Evolutionary conservation across 139 green algal species (phyloP).

Genomic region (Coelastrella sp.): DNA sequence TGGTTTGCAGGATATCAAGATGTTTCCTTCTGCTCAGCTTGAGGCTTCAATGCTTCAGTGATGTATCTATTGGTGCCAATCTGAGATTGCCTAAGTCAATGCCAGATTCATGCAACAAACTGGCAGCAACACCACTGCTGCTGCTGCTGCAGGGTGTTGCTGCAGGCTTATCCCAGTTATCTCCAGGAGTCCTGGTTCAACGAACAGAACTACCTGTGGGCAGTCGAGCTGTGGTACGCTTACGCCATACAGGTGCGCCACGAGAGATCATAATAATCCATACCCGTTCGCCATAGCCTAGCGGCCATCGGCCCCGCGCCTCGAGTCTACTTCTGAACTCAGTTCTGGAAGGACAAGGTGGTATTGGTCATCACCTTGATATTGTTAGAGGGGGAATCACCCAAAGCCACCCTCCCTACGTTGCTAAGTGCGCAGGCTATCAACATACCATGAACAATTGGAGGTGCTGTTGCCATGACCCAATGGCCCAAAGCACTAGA

Average conservation of each 20-base stretch:
- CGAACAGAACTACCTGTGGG: conserved; percentile 76
- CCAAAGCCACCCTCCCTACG: too few relatives aligned
- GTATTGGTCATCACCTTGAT: too few relatives aligned
- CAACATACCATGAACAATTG: too few relatives aligned
- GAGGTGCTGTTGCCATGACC: too few relatives aligned
- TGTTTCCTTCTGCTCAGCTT: too few relatives aligned
- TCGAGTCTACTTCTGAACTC: neutral
- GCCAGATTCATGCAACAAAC: neutral
- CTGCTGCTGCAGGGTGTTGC: conserved; percentile 53
- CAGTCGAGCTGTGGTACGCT: conserved; percentile 82
- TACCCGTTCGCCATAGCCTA: neutral
- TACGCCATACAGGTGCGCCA: conserved; percentile 77
- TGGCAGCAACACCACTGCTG: neutral
- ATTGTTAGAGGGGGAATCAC: too few relatives aligned
- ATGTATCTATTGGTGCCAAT: neutral
- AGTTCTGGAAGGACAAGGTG: too few relatives aligned
- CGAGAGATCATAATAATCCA: neutral
- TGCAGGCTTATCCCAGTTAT: conserved; percentile 68
- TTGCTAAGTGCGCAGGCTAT: too few relatives aligned
- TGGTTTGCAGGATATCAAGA: too few relatives aligned
- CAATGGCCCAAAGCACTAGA: too few relatives aligned
- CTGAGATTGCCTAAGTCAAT: neutral
- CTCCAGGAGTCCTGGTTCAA: conserved; percentile 67
- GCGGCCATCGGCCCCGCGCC: too few relatives aligned
- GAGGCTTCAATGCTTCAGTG: neutral